Conservation (phyloP, 2,329 filamentous ascomycete genomes). For the Ceratocystis ficicola region DNA sequence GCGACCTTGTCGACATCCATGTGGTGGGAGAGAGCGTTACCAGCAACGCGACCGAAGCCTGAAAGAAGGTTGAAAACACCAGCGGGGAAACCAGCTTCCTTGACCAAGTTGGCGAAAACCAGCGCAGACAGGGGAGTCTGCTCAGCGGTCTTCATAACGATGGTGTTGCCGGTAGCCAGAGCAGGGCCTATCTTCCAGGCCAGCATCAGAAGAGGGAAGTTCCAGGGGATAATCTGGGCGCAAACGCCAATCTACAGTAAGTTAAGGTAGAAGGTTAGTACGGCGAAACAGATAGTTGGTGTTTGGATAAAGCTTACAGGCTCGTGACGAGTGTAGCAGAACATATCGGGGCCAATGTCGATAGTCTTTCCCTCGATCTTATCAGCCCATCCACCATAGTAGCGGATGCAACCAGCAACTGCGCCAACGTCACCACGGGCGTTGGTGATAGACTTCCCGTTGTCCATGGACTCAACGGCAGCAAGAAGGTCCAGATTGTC, state of each 20-base stretch:
- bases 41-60: conserved; percentile 54
- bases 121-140: conserved; percentile 38
- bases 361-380: conserved; percentile 34
- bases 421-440: conserved; percentile 32
- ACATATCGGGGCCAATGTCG: conserved; percentile 35
- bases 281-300: not conserved
- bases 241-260: conserved; percentile 33
- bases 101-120: conserved; percentile 42
- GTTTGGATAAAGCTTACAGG: conserved; percentile 27
- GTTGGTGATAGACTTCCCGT: conserved; percentile 33
- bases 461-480: conserved; percentile 35
- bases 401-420: conserved; percentile 32
- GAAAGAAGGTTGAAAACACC: conserved; percentile 65
- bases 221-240: conserved; percentile 49
- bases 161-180: conserved; percentile 37
- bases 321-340: conserved; percentile 37
- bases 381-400: conserved; percentile 33
- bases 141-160: conserved; percentile 44
- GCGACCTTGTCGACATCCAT: conserved; percentile 58
- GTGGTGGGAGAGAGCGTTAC: conserved; percentile 55
- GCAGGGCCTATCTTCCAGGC: conserved; percentile 39
- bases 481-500: conserved; percentile 35
- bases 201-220: conserved; percentile 38
- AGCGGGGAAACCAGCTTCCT: conserved; percentile 60
- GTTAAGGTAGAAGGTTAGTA: conserved; percentile 24